phyloP scores from a whole-genome alignment of 345 rosid genomes.

The Euclidium syriacum region DNA sequence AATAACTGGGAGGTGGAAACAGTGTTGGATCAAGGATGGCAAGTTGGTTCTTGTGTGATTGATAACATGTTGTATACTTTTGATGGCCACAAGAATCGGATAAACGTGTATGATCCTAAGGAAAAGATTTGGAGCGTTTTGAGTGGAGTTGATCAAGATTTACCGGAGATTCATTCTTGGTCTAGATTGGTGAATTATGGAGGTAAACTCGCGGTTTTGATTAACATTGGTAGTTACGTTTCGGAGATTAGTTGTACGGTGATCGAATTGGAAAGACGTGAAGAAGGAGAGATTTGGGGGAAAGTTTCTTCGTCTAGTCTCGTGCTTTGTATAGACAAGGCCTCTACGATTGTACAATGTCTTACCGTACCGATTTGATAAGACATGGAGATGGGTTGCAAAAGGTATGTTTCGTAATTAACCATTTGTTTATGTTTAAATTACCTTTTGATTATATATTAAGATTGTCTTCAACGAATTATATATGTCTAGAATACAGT shows the following conservation, averaged over 20 bases:
- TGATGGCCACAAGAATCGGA: slow-evolving; percentile 55
- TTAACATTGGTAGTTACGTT: slow-evolving; percentile 28
- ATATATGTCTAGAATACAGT: too few relatives aligned
- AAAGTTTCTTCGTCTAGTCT: neutral
- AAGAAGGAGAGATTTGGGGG: neutral
- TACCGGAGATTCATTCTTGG: slow-evolving; percentile 40
- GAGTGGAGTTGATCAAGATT: slow-evolving; percentile 43
- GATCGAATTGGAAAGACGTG: neutral
- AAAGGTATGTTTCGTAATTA: too few relatives aligned
- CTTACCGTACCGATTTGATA: neutral
- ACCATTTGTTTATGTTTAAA: too few relatives aligned
- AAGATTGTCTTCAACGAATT: too few relatives aligned
- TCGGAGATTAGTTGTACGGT: neutral
- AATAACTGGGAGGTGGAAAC: slow-evolving; percentile 42
- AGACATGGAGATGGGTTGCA: too few relatives aligned
- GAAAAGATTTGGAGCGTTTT: slow-evolving; percentile 47
- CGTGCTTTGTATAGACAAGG: neutral
- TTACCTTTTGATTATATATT: too few relatives aligned
- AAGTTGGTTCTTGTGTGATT: slow-evolving; percentile 63
- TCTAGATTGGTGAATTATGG: slow-evolving; percentile 27
- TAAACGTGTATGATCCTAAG: slow-evolving; percentile 40
- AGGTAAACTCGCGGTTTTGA: slow-evolving; percentile 60
- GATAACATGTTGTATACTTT: slow-evolving; percentile 55
- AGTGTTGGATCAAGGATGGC: slow-evolving; percentile 42
- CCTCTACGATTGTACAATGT: neutral